Conservation (phyloP, 345 rosid species). For the Turritis glabra region DNA sequence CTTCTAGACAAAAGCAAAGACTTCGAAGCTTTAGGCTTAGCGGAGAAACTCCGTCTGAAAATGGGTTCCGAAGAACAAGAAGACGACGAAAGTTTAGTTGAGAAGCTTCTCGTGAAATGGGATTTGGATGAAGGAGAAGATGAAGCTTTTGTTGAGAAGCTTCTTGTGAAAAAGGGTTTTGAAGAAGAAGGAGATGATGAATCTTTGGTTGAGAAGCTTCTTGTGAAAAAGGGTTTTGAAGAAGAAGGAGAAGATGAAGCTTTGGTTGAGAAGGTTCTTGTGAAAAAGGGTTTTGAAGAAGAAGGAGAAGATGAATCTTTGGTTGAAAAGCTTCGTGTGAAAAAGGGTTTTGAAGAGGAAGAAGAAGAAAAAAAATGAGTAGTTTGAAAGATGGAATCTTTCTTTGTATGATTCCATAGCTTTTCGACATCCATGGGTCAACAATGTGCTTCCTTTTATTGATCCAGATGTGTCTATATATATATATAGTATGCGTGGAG, state of each 20-base stretch:
- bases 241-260: slow-evolving; percentile 4
- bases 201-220: neutral
- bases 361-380: neutral
- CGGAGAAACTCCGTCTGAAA: neutral
- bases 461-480: neutral
- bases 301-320: neutral
- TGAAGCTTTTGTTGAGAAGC: neutral
- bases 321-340: neutral
- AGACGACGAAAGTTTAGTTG: neutral
- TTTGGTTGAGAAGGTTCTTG: neutral
- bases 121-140: neutral
- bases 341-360: neutral
- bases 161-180: neutral
- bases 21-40: neutral
- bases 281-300: neutral
- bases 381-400: neutral
- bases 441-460: neutral
- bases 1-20: neutral
- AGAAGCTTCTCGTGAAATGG: neutral
- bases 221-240: neutral
- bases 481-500: neutral
- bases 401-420: neutral
- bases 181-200: slow-evolving; percentile 7
- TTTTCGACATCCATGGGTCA: neutral
- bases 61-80: neutral